phyloP scores from a whole-genome alignment of 176 grass and related monocot genomes.

The Carex myosuroides region DNA sequence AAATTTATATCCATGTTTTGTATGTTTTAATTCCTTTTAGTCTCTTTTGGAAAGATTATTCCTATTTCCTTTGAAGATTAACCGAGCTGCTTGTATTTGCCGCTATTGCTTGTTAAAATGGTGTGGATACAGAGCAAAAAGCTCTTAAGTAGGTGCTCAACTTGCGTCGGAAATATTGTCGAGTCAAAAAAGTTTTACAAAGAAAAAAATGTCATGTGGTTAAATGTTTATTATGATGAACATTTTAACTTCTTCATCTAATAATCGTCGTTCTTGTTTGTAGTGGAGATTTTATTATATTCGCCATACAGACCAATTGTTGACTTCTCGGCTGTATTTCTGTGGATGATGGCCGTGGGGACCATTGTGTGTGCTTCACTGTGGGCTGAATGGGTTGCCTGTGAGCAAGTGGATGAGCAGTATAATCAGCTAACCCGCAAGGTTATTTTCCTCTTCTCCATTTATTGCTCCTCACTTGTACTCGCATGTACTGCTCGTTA shows the following conservation, averaged over 20 bases:
- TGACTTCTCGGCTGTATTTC: slow-evolving; percentile 75
- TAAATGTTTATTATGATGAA: not conserved
- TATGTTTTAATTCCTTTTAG: slow-evolving; percentile 9
- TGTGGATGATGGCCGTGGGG: slow-evolving; percentile 87
- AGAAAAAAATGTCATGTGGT: not conserved
- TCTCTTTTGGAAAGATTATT: slow-evolving; percentile 6
- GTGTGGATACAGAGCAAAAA: not conserved
- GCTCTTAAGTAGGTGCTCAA: not conserved
- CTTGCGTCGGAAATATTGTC: not conserved
- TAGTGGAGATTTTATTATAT: slow-evolving; percentile 90
- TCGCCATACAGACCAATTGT: slow-evolving; percentile 72
- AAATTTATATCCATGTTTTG: not conserved
- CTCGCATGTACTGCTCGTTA: not conserved
- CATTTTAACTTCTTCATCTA: not conserved
- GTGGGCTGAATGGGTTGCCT: slow-evolving; percentile 68
- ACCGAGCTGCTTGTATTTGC: not conserved
- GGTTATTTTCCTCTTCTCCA: slow-evolving; percentile 25
- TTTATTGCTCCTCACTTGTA: not conserved
- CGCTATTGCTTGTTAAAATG: not conserved
- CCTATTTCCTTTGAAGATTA: not conserved
- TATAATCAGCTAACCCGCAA: slow-evolving; percentile 74
- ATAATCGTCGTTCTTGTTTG: slow-evolving; percentile 19
- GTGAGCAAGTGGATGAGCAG: slow-evolving; percentile 73
- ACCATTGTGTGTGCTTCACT: slow-evolving; percentile 81
- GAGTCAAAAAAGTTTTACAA: not conserved